phyloP scores from a whole-genome alignment of 2,329 filamentous ascomycete genomes.

The Cercospora berteroae region DNA sequence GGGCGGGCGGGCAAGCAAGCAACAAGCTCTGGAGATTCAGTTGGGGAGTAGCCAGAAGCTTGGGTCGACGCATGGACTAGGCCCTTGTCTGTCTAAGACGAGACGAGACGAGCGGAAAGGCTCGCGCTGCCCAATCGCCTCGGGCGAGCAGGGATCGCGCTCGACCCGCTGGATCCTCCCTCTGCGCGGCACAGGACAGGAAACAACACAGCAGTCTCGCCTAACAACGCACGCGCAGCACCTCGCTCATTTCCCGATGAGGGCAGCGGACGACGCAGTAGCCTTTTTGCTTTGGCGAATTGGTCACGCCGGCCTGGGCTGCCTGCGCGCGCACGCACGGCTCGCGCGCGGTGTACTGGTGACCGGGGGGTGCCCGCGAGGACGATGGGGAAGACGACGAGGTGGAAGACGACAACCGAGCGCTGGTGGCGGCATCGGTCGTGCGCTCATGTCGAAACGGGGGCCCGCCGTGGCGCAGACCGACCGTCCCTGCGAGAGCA shows the following conservation, averaged over 20 bases:
- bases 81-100: slow-evolving; percentile 2
- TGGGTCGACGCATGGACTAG: slow-evolving; percentile 7
- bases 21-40: background rate
- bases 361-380: background rate
- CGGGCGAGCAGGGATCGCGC: slow-evolving; percentile 9
- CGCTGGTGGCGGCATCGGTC: background rate
- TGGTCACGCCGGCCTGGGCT: background rate
- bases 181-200: slow-evolving; percentile 10
- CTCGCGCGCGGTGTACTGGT: background rate
- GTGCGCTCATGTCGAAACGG: background rate
- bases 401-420: background rate
- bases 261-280: slow-evolving; percentile 8
- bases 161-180: slow-evolving; percentile 4
- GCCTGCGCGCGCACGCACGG: background rate
- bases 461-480: background rate
- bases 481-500: background rate
- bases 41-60: slow-evolving; percentile 31
- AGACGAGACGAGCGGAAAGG: slow-evolving; percentile 3
- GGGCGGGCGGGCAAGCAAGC: background rate
- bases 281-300: background rate
- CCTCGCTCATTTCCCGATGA: slow-evolving; percentile 26
- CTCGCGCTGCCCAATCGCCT: slow-evolving; percentile 10
- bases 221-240: slow-evolving; percentile 5
- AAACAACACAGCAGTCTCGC: slow-evolving; percentile 9
- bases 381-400: background rate